Base-by-base conservation (phyloP, 2,329 filamentous ascomycete genomes). In the Pseudogymnoascus sp. region DNA sequence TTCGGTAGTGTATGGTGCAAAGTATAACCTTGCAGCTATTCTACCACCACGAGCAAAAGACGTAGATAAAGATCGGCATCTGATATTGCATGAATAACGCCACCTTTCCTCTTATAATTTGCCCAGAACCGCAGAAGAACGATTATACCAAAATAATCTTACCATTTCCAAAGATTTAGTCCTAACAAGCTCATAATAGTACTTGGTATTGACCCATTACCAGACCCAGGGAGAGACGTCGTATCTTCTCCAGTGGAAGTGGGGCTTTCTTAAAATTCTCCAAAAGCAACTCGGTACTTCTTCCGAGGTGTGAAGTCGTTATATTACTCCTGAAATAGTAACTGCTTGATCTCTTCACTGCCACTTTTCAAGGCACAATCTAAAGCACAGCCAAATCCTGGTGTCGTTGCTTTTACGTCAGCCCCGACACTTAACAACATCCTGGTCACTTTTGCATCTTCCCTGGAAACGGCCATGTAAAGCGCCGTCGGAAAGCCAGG, bases 401-500 rank as follows among this genome's bases (percentile, higher is more conserved):
- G 14, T 4, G 22, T 6, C 7, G 22, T 47, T 25, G 22, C 14
- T 2, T 47, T 28, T 28, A 16, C 41, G 14, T 47, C 41, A 8
- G 41, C 20, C 9, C 41, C 20, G 14, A n/a, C 28, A n/a, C 7
- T 28, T 5, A 47, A 28, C 28, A 47, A 28, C n/a, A 47, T 6
- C 41, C 14, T 28, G 6, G 4, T 20, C 41, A 47, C 22, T 28
- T 28, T 47, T 28, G 39, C 41, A 43, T 60, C 62, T 16, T 63
- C 64, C 34, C 60, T 61, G 5, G 18, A 20, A 11, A 65, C 63
- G 12, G 58, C 63, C 35, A 62, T 35, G 50, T 62, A 63, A 9
- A 65, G 58, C 14, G 62, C 18, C 1, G 58, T 39, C 2, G 62
- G 62, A 43, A 43, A 58, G n/a, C 43, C 61, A 7, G 54, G 18